Conservation (phyloP, 108 stramenopile genomes). For the Discostella stelligeroides region DNA sequence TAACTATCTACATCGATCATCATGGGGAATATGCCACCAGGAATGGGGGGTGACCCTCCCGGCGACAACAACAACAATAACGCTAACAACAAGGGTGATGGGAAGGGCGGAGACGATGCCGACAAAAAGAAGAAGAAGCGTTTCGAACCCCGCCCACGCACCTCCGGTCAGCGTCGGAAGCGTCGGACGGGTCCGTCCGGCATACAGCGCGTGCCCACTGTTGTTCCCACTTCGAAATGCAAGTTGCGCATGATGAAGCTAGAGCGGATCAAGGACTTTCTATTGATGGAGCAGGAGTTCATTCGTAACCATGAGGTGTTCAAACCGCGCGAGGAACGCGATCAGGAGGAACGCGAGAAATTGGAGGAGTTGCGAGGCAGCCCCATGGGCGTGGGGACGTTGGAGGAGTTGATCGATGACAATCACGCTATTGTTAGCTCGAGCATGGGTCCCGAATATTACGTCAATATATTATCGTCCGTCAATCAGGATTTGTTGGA, state of each 20-base stretch:
- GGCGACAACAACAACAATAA: conserved; percentile 55
- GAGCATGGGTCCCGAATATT: conserved; percentile 97
- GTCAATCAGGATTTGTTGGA: conserved; percentile 99
- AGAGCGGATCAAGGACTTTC: conserved; percentile 98
- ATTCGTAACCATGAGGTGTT: conserved; percentile 99
- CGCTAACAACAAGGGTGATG: conserved; percentile 64
- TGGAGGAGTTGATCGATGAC: conserved; percentile 99
- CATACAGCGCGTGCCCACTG: conserved; percentile 77
- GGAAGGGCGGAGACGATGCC: conserved; percentile 57
- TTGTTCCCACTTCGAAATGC: conserved; percentile 96
- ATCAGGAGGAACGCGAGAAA: conserved; percentile 96
- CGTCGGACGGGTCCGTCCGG: conserved; percentile 93
- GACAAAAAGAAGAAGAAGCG: conserved; percentile 97
- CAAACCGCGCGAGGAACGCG: conserved; percentile 96
- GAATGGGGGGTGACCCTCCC: conserved; percentile 67
- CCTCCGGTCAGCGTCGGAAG: conserved; percentile 81
- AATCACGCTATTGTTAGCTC: conserved; percentile 98
- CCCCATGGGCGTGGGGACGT: conserved; percentile 93
- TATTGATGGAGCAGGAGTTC: conserved; percentile 98
- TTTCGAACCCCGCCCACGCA: conserved; percentile 88
- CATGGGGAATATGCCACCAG: conserved; percentile 85
- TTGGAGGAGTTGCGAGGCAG: conserved; percentile 98
- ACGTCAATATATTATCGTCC: conserved; percentile 96
- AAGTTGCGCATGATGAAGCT: conserved; percentile 96
- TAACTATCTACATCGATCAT: conserved; percentile 4